Percentiles rank a stretch among this genome's conserved stretches.
phyloP scores from a whole-genome alignment of 306 rosid genomes.

The Oemleria cerasiformis region DNA sequence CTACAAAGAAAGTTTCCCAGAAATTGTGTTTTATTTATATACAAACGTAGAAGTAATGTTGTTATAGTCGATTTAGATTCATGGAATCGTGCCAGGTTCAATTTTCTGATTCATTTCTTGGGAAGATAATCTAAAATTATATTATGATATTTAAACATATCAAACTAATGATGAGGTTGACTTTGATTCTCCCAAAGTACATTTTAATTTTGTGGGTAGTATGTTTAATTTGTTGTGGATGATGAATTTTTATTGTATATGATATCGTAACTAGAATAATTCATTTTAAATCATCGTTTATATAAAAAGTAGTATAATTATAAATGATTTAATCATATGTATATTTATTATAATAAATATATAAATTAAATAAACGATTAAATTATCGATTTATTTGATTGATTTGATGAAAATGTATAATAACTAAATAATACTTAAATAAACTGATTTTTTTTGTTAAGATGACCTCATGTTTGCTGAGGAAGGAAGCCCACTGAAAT shows the following conservation, averaged over 20 bases:
- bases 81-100: background rate
- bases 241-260: no score
- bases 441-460: no score
- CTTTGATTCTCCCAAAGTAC: background rate
- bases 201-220: background rate
- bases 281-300: no score
- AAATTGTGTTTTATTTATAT: background rate
- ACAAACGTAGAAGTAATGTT: background rate
- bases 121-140: background rate
- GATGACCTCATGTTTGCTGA: background rate
- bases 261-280: no score
- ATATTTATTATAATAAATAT: no score
- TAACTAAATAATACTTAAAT: no score
- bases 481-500: background rate
- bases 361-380: no score
- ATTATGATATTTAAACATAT: background rate
- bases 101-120: background rate
- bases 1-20: constrained; percentile 8
- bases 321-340: no score
- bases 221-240: no score
- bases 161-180: background rate
- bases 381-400: no score
- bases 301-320: no score
- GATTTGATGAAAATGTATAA: no score
- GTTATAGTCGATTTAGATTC: background rate